Evolutionary conservation across 2,329 filamentous ascomycete species (phyloP).

Genomic region (Rhexocercosporidium sp.): DNA sequence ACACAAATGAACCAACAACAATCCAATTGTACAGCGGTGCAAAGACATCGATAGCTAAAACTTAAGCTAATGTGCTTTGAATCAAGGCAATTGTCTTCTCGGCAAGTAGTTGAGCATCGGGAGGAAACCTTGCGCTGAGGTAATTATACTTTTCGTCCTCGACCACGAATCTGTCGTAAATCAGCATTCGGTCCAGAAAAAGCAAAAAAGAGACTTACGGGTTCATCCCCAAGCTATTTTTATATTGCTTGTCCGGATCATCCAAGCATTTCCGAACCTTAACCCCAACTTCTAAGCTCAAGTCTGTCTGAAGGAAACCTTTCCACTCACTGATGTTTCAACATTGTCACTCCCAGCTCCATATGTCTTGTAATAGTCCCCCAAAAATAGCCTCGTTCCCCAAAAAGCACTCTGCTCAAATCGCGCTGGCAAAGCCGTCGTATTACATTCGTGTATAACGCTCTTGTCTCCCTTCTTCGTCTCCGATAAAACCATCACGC

Average conservation of each 20-base stretch:
- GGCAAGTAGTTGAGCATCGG: slow-evolving; percentile 49
- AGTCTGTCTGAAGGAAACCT: background rate
- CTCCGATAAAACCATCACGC: slow-evolving; percentile 55
- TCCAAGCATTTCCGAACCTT: slow-evolving; percentile 52
- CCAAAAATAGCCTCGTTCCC: slow-evolving; percentile 53
- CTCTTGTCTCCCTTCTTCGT: slow-evolving; percentile 51
- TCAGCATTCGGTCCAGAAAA: background rate
- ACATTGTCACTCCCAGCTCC: slow-evolving; percentile 56
- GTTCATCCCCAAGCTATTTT: slow-evolving; percentile 47
- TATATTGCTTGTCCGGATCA: slow-evolving; percentile 50
- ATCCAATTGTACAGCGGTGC: background rate
- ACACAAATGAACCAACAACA: background rate
- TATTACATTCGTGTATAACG: slow-evolving; percentile 52
- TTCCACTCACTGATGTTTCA: slow-evolving; percentile 49
- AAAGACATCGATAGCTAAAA: background rate
- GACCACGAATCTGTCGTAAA: slow-evolving; percentile 50
- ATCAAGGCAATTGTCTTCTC: slow-evolving; percentile 50
- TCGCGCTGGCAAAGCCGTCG: slow-evolving; percentile 53
- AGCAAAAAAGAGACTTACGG: slow-evolving; percentile 45
- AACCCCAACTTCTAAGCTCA: background rate
- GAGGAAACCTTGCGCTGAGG: slow-evolving; percentile 53
- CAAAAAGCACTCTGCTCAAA: slow-evolving; percentile 57
- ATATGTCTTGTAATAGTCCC: slow-evolving; percentile 63
- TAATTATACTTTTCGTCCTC: slow-evolving; percentile 56
- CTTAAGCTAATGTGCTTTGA: slow-evolving; percentile 33